phyloP scores from a whole-genome alignment of 352 stramenopile species.

The Globisporangium polare region DNA sequence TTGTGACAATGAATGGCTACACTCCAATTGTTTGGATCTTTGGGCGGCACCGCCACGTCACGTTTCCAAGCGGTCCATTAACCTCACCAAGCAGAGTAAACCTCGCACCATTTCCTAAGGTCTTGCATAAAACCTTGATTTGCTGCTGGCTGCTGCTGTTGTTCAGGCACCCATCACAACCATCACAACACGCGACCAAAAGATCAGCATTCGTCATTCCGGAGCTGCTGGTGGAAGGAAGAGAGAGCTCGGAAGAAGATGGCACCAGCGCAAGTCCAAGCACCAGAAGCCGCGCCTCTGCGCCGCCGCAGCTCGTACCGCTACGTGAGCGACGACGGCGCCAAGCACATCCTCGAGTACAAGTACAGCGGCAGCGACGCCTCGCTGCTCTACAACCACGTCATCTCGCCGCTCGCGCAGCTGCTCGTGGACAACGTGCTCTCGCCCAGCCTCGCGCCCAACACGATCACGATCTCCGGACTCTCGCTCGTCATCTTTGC shows the following conservation, averaged over 20 bases:
- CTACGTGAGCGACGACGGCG: slow-evolving; percentile 72
- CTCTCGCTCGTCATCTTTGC: slow-evolving; percentile 67
- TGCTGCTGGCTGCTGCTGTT: too few relatives aligned
- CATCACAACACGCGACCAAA: too few relatives aligned
- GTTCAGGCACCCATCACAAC: too few relatives aligned
- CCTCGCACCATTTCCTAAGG: too few relatives aligned
- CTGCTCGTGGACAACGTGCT: slow-evolving; percentile 75
- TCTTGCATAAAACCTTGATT: too few relatives aligned
- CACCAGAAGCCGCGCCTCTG: neutral
- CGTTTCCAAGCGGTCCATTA: neutral
- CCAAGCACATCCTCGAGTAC: slow-evolving; percentile 66
- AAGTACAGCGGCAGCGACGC: slow-evolving; percentile 86
- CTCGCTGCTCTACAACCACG: slow-evolving; percentile 80
- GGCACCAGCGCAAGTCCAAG: neutral
- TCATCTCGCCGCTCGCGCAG: slow-evolving; percentile 73
- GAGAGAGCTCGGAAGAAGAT: neutral
- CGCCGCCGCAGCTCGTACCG: slow-evolving; percentile 27
- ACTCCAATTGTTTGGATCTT: neutral
- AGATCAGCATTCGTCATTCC: too few relatives aligned
- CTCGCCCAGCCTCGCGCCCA: slow-evolving; percentile 65
- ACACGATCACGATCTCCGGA: slow-evolving; percentile 80
- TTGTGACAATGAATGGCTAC: neutral
- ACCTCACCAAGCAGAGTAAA: neutral
- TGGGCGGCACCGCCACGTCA: slow-evolving; percentile 2
- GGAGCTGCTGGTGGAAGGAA: too few relatives aligned